Conservation (phyloP, 345 rosid genomes). For the Populus simonii region DNA sequence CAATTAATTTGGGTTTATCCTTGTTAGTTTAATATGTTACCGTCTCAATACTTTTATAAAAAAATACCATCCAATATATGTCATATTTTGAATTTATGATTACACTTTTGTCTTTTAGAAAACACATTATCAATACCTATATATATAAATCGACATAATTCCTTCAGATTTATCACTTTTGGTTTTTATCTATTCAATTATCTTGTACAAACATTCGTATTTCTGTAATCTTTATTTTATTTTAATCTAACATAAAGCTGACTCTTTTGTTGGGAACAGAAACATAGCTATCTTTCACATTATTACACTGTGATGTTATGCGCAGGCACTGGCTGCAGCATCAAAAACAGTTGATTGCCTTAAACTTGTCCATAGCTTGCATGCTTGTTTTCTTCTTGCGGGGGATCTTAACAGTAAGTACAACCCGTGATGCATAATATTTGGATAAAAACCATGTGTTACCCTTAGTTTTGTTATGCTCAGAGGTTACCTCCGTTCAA, state of each 20-base stretch:
- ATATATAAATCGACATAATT: too few species aligned
- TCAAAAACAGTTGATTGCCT: slow-evolving; percentile 93
- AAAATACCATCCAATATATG: too few species aligned
- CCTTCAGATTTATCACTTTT: neutral
- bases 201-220: neutral
- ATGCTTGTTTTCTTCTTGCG: slow-evolving; percentile 80
- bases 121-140: too few species aligned
- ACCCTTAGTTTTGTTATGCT: neutral
- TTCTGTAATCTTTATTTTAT: neutral
- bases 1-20: too few species aligned
- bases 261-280: neutral
- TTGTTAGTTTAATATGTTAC: too few species aligned
- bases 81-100: too few species aligned
- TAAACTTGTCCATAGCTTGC: slow-evolving; percentile 87
- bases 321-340: slow-evolving; percentile 95
- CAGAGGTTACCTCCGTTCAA: neutral
- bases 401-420: slow-evolving; percentile 83
- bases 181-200: neutral
- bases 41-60: too few species aligned
- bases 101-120: too few species aligned
- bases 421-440: neutral
- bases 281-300: slow-evolving; percentile 8
- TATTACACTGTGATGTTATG: slow-evolving; percentile 14
- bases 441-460: neutral
- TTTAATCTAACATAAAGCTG: neutral